Evolutionary conservation across 768 basidiomycete species (phyloP).

Genomic region (Boletus speciosus): DNA sequence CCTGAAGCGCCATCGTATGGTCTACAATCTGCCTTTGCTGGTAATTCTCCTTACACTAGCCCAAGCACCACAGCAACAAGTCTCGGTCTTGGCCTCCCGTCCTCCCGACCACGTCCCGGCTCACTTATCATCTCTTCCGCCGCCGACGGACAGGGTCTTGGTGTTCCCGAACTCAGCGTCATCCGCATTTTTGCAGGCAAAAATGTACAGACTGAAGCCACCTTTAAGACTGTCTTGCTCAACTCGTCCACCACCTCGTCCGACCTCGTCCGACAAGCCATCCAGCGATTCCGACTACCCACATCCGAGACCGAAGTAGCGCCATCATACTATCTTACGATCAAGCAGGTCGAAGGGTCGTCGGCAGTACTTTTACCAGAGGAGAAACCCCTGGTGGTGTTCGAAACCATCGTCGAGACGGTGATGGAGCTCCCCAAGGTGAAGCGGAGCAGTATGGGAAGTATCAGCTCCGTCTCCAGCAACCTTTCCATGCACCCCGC

Average conservation of each 20-base stretch:
- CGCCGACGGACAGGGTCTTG: slow-evolving; percentile 57
- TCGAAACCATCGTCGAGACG: slow-evolving; percentile 79
- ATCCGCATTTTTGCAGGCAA: slow-evolving; percentile 95
- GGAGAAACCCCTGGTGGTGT: slow-evolving; percentile 85
- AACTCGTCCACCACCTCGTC: slow-evolving; percentile 80
- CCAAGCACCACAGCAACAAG: slow-evolving; percentile 41
- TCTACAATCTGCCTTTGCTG: slow-evolving; percentile 66
- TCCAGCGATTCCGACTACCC: slow-evolving; percentile 88
- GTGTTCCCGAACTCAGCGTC: slow-evolving; percentile 84
- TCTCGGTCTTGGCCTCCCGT: slow-evolving; percentile 45
- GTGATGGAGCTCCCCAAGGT: slow-evolving; percentile 83
- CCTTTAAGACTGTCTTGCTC: slow-evolving; percentile 96
- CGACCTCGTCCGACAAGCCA: slow-evolving; percentile 87
- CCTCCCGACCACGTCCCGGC: slow-evolving; percentile 65
- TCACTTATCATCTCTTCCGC: slow-evolving; percentile 68
- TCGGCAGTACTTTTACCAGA: slow-evolving; percentile 66
- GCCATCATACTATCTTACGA: slow-evolving; percentile 77
- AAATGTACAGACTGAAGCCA: slow-evolving; percentile 87
- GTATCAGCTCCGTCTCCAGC: slow-evolving; percentile 89
- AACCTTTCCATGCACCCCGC: slow-evolving; percentile 94
- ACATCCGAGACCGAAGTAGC: slow-evolving; percentile 52
- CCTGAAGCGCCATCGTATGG: slow-evolving; percentile 76
- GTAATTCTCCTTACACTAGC: slow-evolving; percentile 38
- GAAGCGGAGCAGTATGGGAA: slow-evolving; percentile 89
- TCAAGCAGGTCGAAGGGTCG: slow-evolving; percentile 90